Base-by-base conservation (phyloP, 768 basidiomycete species). In the Coprinopsis marcescibilis region DNA sequence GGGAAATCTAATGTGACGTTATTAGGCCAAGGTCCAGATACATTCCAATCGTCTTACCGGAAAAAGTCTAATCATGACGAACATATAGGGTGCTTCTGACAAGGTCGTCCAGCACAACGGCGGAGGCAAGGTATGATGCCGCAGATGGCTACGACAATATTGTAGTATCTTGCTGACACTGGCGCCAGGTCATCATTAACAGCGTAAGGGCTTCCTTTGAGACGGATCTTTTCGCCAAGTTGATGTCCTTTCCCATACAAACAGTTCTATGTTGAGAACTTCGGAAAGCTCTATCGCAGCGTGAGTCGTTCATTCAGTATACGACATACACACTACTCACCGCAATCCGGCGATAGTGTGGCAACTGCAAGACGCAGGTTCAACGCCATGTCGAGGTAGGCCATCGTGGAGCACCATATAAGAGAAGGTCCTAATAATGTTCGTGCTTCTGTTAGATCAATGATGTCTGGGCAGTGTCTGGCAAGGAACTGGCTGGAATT, bases 51-150 rank as follows among this genome's bases (percentile, higher is more conserved):
- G 5, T 19, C 19, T n/a, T 4, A 27, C 20, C 14, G 19, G 8
- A n/a, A n/a, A n/a, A 14, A 8, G 20, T 34, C 25, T 50, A 11
- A 38, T 21, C 26, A 26, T 27, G 17, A 24, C 19, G 10, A 13
- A n/a, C 21, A 19, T 17, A 17, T 46, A 67, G 61, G 58, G 64
- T 37, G 65, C 65, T 4, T 56, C 56, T 5, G 65, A 66, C 51
- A 66, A 68, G 59, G 62, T 67, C 26, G 53, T 68, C 35, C 67
- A 68, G 44, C 66, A 68, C 57, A 68, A 68, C 40, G 66, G 67
- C 36, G 65, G 64, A 30, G 62, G 60, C 45, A 62, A 52, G 24
- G 58, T 57, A 42, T 12, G 53, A 42, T n/a, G 13, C 21, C 26
- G 12, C 1, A 43, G 4, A 24, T 32, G 17, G 11, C 10, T 8